Evolutionary conservation across 2,329 filamentous ascomycete species (phyloP).

Genomic region (Colletotrichum tropicicola): DNA sequence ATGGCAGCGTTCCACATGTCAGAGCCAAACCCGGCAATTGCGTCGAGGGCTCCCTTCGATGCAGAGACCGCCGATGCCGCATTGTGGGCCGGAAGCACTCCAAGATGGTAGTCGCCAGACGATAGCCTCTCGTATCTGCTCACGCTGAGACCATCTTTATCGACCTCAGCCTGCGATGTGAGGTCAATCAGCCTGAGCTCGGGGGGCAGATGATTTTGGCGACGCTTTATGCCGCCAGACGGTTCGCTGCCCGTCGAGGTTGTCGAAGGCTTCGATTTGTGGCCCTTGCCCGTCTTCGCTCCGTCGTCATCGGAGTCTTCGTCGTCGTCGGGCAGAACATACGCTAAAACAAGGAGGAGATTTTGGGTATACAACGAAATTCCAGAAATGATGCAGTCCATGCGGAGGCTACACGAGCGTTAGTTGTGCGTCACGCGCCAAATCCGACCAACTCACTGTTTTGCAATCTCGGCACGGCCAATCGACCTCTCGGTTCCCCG

Average conservation of each 20-base stretch:
- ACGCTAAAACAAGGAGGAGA: constrained; percentile 90
- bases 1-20: constrained; percentile 93
- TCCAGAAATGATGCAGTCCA: constrained; percentile 97
- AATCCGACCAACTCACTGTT: constrained; percentile 73
- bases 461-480: constrained; percentile 88
- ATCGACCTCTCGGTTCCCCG: constrained; percentile 75
- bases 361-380: constrained; percentile 96
- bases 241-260: constrained; percentile 65
- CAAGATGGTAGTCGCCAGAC: constrained; percentile 91
- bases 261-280: constrained; percentile 53
- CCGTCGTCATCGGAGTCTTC: constrained; percentile 60
- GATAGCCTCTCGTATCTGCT: constrained; percentile 88
- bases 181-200: constrained; percentile 93
- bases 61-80: constrained; percentile 71
- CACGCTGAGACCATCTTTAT: constrained; percentile 86
- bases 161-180: constrained; percentile 84
- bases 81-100: constrained; percentile 78
- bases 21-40: constrained; percentile 74
- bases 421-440: constrained; percentile 29
- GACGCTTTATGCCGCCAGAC: constrained; percentile 72
- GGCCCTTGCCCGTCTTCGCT: constrained; percentile 41
- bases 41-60: constrained; percentile 79
- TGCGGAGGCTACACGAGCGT: constrained; percentile 74
- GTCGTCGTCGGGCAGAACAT: constrained; percentile 79
- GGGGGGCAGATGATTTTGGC: constrained; percentile 83